Conservation (phyloP, 140 eudicot genomes). For the Cichorium intybus region DNA sequence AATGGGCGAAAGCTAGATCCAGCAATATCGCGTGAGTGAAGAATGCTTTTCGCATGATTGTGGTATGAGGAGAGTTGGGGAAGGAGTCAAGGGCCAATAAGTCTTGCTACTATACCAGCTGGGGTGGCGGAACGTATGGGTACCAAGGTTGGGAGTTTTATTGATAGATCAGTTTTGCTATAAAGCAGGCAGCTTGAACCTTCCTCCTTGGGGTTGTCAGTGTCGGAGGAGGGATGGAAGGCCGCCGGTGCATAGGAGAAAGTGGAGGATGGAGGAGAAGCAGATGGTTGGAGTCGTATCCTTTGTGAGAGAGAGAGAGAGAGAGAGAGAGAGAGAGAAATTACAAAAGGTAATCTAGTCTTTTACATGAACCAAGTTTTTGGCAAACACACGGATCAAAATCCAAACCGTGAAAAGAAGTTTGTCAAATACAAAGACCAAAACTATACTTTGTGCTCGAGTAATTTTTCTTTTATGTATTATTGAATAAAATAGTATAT, state of each 20-base stretch:
- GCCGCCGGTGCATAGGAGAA: conserved; percentile 22
- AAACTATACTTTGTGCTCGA: too few relatives aligned
- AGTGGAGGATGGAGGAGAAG: conserved; percentile 24
- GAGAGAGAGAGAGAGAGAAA: background rate
- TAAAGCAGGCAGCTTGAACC: background rate
- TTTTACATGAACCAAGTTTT: too few relatives aligned
- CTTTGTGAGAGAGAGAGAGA: background rate
- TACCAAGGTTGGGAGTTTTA: conserved; percentile 14
- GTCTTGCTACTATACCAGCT: conserved; percentile 23
- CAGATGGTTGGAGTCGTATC: conserved; percentile 1
- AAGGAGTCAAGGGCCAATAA: conserved; percentile 28
- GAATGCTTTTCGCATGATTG: conserved; percentile 15
- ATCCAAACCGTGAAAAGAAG: too few relatives aligned
- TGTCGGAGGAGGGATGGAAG: conserved; percentile 28
- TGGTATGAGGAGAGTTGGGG: conserved; percentile 5
- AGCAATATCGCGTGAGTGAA: too few relatives aligned
- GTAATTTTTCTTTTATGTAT: too few relatives aligned
- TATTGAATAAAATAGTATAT: too few relatives aligned
- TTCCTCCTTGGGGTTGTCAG: background rate
- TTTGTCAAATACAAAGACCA: too few relatives aligned
- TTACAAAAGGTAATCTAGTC: too few relatives aligned
- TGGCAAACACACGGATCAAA: too few relatives aligned
- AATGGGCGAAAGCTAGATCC: too few relatives aligned
- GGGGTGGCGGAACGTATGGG: conserved; percentile 6
- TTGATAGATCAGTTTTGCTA: background rate